Base-by-base conservation (phyloP, 169 alveolate genomes). In the Plasmodium vinckei region DNA sequence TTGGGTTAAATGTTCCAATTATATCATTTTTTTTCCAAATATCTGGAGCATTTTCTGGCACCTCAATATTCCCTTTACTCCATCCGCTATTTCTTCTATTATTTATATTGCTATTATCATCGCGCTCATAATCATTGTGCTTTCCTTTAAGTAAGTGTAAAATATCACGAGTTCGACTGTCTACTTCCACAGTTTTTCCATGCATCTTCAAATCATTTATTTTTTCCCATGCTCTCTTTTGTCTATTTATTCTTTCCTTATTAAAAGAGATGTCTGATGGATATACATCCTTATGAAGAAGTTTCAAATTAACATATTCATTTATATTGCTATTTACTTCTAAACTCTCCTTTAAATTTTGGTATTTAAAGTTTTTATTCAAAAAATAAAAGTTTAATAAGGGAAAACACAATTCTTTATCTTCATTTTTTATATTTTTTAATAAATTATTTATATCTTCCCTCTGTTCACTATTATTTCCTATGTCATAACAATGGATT, bases 321-420 rank as follows among this genome's bases (percentile, higher is more conserved):
- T 82, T 82, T 9, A 69, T 72, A 82, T 67, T 69, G 47, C 19
- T 69, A 27, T 54, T 54, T 19, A 68, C 5, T 25, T 68, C 73
- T 39, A 82, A 60, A 82, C 90, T 82, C 27, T 82, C 86, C 39
- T 71, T 67, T 49, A 82, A 44, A 67, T 82, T 67, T 23, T 82
- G 90, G 44, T 54, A 82, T 59, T 82, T 69, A 61, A 82, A 68
- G 27, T 82, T 21, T 49, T 68, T 82, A 82, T 82, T 82, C 57
- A 82, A 49, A 82, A 65, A 82, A 27, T 68, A 82, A 53, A 47
- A 82, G 75, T 82, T 72, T 67, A 82, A 69, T 60, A 82, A 60
- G 12, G 90, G 65, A 82, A 82, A 82, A 27, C 73, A 68, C 15
- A 82, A 47, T 39, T 82, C 84, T 27, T 72, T 82, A 10, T 82